A percentile compares a stretch with the other conserved stretches of the same genome.
phyloP scores from a whole-genome alignment of 108 stramenopile species.

The Skeletonema grethae region DNA sequence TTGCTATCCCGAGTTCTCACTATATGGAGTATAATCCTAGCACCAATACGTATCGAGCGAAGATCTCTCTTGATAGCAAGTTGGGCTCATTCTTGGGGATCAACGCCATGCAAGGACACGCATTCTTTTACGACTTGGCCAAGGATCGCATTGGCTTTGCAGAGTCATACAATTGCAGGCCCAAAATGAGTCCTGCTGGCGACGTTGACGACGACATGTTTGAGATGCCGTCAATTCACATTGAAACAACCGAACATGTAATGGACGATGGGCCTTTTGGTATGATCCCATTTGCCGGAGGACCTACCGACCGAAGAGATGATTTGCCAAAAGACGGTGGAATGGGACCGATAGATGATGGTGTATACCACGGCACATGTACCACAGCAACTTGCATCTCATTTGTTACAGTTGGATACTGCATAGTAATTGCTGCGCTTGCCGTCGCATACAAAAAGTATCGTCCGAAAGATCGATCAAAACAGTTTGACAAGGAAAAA shows the following conservation, averaged over 20 bases:
- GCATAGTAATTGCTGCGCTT: slow-evolving; percentile 37
- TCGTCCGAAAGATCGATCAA: slow-evolving; percentile 33
- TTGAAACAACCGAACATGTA: not conserved
- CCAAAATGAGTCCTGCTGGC: slow-evolving; percentile 21
- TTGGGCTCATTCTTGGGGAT: slow-evolving; percentile 77
- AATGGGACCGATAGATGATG: not conserved
- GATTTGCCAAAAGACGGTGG: not conserved
- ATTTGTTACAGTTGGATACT: slow-evolving; percentile 57
- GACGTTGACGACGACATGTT: slow-evolving; percentile 23
- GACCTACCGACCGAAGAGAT: not conserved
- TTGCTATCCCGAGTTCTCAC: slow-evolving; percentile 75
- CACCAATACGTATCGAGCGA: slow-evolving; percentile 56
- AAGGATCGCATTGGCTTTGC: slow-evolving; percentile 76
- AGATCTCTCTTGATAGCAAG: slow-evolving; percentile 42
- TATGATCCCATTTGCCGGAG: slow-evolving; percentile 1
- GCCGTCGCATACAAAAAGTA: slow-evolving; percentile 45
- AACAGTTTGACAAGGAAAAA: slow-evolving; percentile 5
- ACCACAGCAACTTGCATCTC: slow-evolving; percentile 55
- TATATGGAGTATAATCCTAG: slow-evolving; percentile 78
- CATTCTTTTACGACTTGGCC: slow-evolving; percentile 72
- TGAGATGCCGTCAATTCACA: slow-evolving; percentile 6
- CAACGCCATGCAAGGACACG: slow-evolving; percentile 82
- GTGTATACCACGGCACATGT: slow-evolving; percentile 20
- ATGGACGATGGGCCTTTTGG: not conserved
- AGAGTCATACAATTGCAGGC: slow-evolving; percentile 43